These are phyloP conservation scores for Cephaloascus fragrans DNA, from an alignment of 805 yeast species.

Conservation along the genomic window DNA sequence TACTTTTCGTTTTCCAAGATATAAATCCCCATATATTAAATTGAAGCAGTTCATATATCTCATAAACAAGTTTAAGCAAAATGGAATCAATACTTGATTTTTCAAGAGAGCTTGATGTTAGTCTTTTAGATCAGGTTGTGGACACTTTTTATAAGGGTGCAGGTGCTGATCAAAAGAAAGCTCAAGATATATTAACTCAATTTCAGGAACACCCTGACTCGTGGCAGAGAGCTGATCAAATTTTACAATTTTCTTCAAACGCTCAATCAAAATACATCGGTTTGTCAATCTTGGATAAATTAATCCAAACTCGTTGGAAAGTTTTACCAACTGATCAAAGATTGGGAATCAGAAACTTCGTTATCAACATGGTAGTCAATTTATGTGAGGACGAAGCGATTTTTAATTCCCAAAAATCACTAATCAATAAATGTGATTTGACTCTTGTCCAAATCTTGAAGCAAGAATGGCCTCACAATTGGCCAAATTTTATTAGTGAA, in stretches of 20 bases:
- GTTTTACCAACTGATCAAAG: constrained; percentile 82
- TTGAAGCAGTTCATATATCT: too few relatives aligned
- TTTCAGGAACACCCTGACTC: constrained; percentile 94
- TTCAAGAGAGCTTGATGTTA: constrained; percentile 72
- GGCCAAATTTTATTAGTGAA: constrained; percentile 97
- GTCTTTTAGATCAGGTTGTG: constrained; percentile 73
- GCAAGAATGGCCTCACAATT: constrained; percentile 98
- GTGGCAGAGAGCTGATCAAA: constrained; percentile 90
- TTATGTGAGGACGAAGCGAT: constrained; percentile 77
- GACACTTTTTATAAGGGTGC: constrained; percentile 75
- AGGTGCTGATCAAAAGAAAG: constrained; percentile 63
- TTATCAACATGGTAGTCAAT: constrained; percentile 87
- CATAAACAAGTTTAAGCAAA: too few relatives aligned
- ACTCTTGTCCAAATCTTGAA: constrained; percentile 90
- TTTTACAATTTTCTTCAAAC: constrained; percentile 66
- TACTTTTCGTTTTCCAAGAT: too few relatives aligned
- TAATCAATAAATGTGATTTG: constrained; percentile 87
- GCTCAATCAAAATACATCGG: constrained; percentile 92
- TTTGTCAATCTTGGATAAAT: constrained; percentile 76
- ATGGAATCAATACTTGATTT: constrained; percentile 92
- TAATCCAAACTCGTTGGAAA: constrained; percentile 91
- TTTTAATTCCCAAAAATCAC: constrained; percentile 64
- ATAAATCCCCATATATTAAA: too few relatives aligned
- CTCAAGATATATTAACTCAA: constrained; percentile 61
- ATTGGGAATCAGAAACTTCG: constrained; percentile 85